Conservation (phyloP, 805 yeast species). For the Yamadazyma nakazawae region DNA sequence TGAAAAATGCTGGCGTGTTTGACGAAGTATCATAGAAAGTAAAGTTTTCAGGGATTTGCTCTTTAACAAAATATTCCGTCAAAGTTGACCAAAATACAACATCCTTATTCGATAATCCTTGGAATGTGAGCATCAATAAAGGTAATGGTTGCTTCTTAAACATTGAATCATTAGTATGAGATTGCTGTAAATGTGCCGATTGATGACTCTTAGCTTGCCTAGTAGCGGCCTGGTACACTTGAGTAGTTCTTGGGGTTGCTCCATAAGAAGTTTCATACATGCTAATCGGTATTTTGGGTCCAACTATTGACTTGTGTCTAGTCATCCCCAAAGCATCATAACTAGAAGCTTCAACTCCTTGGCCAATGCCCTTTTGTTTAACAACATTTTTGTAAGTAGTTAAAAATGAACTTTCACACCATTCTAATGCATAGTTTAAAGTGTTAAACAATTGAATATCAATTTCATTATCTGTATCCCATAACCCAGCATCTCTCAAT, state of each 20-base stretch:
- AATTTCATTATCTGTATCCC: conserved; percentile 45
- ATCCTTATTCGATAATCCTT: conserved; percentile 50
- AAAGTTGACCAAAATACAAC: conserved; percentile 61
- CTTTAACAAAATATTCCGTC: conserved; percentile 51
- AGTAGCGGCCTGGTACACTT: conserved; percentile 51
- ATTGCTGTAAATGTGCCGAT: conserved; percentile 46
- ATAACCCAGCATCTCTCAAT: conserved; percentile 78
- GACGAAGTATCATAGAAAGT: conserved; percentile 45
- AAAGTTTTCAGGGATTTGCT: conserved; percentile 43
- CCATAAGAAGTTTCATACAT: conserved; percentile 29
- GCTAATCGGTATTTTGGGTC: conserved; percentile 11
- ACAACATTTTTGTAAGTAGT: conserved; percentile 46
- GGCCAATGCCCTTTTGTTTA: conserved; percentile 8
- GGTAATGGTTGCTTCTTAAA: conserved; percentile 57
- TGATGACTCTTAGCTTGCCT: conserved; percentile 43
- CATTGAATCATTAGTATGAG: conserved; percentile 32
- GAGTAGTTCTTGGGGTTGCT: conserved; percentile 50
- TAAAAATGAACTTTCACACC: conserved; percentile 93
- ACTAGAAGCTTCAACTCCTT: conserved; percentile 2
- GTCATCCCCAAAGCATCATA: conserved; percentile 16
- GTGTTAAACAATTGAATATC: conserved; percentile 65
- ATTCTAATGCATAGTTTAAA: conserved; percentile 85
- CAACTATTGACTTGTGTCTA: conserved; percentile 13
- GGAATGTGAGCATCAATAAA: conserved; percentile 60
- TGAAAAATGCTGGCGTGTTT: conserved; percentile 51